Base-by-base conservation (phyloP, 73 alveolate species). In the Tetrahymena elliotti region DNA sequence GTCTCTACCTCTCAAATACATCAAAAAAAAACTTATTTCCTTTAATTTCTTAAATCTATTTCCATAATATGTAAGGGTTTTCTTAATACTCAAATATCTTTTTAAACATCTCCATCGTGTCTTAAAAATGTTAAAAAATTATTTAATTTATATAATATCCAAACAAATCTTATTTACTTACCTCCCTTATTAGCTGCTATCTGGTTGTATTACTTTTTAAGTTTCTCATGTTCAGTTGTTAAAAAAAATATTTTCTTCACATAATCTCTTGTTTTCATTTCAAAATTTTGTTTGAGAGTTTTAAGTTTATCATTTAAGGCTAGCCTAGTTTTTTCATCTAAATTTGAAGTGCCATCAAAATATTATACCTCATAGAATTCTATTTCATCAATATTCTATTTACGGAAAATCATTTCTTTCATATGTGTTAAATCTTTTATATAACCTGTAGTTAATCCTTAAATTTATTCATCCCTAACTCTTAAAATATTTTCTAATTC, bases 1-100 rank as follows among this genome's bases (percentile, higher is more conserved):
- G 93, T 47, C 83, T 84, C 93, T 94, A 94, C 24, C 82, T 37
- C 41, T 94, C 96, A 94, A 94, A 94, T 13, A 94, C 96, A 12
- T 94, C 96, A 83, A 53, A 52, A 52, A 94, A 94, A 36, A 84
- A 94, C 12, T 40, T 34, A 52, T 94, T 47, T 12, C 96, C 96
- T 88, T 88, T 94, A 36, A 18, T 36, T 47, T 94, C 96, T 94
- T 83, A 39, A 3, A 94, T 84, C 33, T 84, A 94, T 35, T 94
- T 94, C 96, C 96, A 94, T 35, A 94, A 84, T 34, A 88, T 38
- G 22, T 94, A 94, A 34, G 96, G 96, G 82, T 94, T 94, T 31
- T 92, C 93, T 15, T 94, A 94, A 12, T 34, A 41, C 12, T 33
- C 31, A 33, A 94, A 94, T 33, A 94, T 39, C 33, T 88, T 94